phyloP scores from a whole-genome alignment of 805 yeast species.

The Huiozyma sinensis region DNA sequence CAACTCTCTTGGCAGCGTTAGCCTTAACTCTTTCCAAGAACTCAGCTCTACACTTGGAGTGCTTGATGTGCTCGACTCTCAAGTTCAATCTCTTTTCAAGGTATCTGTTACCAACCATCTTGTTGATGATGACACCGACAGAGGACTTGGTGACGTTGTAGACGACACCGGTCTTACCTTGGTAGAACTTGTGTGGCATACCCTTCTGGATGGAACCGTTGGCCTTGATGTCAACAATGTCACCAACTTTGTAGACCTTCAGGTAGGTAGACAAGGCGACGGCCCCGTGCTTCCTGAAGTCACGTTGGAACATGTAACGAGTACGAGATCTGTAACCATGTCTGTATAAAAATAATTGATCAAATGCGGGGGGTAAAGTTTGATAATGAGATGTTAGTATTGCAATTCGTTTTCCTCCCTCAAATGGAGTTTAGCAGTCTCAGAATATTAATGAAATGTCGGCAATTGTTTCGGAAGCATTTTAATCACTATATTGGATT shows the following conservation, averaged over 20 bases:
- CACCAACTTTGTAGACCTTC: constrained; percentile 97
- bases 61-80: constrained; percentile 98
- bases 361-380: no score
- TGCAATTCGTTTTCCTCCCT: no score
- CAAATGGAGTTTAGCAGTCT: no score
- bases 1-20: constrained; percentile 87
- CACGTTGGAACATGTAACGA: constrained; percentile 99
- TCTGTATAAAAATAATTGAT: constrained; percentile 29
- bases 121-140: constrained; percentile 97
- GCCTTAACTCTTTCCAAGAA: constrained; percentile 96
- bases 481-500: no score
- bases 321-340: constrained; percentile 99
- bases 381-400: no score
- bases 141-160: constrained; percentile 98
- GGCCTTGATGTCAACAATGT: constrained; percentile 98
- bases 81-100: constrained; percentile 96
- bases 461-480: no score
- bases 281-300: constrained; percentile 92
- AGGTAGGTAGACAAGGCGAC: constrained; percentile 92
- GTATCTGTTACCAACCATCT: constrained; percentile 98
- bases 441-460: no score
- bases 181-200: constrained; percentile 99
- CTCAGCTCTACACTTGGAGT: constrained; percentile 99
- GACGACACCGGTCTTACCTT: constrained; percentile 99
- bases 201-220: constrained; percentile 99